Percentiles rank a stretch among this genome's conserved stretches.
phyloP scores from a whole-genome alignment of 2,329 filamentous ascomycete species.

The Aspergillus sojae region DNA sequence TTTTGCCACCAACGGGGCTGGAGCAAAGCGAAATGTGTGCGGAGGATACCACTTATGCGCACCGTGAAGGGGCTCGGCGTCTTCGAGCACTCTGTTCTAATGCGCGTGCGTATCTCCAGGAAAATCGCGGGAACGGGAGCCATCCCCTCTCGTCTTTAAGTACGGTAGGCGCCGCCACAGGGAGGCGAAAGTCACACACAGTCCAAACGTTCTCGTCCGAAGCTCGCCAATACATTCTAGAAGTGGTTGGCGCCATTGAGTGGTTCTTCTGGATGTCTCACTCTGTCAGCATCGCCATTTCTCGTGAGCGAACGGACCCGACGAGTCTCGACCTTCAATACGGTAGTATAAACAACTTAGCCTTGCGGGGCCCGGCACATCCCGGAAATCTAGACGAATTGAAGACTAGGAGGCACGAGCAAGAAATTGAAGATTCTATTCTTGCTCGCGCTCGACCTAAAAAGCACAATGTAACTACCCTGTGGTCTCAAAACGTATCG shows the following conservation, averaged over 20 bases:
- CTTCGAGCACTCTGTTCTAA: slow-evolving; percentile 1
- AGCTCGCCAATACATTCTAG: neutral
- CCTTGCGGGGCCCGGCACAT: neutral
- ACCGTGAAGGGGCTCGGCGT: neutral
- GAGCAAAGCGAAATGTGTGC: neutral
- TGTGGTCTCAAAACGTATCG: neutral
- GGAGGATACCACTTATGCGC: slow-evolving; percentile 2
- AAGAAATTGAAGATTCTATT: neutral
- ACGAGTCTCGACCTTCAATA: neutral
- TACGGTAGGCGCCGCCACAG: too few relatives aligned
- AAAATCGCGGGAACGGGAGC: neutral
- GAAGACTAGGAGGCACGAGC: neutral
- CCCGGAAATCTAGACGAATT: neutral
- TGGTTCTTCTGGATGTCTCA: neutral
- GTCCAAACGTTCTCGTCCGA: neutral
- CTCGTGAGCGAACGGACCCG: neutral
- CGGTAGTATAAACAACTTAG: neutral
- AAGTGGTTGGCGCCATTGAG: slow-evolving; percentile 6
- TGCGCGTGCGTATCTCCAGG: neutral
- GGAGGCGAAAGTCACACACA: neutral
- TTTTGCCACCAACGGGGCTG: neutral
- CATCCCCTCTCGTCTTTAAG: neutral
- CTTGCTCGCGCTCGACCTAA: neutral
- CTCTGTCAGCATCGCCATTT: neutral
- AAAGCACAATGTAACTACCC: neutral